These are phyloP conservation scores for Leccinum pellstonianum DNA, from an alignment of 768 basidiomycete genomes.

Conservation along the genomic window DNA sequence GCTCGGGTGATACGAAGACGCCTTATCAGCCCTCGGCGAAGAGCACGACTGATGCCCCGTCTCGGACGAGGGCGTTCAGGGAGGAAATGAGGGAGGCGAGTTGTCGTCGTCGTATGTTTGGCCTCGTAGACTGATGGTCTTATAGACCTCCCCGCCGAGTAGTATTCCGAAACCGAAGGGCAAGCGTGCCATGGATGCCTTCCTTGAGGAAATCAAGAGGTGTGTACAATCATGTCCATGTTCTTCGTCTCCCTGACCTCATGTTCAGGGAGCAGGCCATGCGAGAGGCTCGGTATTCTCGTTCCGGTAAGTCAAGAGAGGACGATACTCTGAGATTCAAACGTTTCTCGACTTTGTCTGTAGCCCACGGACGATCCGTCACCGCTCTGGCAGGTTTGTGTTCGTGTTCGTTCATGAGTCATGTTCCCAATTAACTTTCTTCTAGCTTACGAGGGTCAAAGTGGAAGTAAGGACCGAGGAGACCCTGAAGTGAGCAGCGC, in stretches of 20 bases:
- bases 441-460: slow-evolving; percentile 84
- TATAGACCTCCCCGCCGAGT: slow-evolving; percentile 57
- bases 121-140: slow-evolving; percentile 7
- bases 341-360: slow-evolving; percentile 3
- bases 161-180: slow-evolving; percentile 76
- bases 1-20: slow-evolving; percentile 40
- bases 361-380: slow-evolving; percentile 72
- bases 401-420: background rate
- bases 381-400: slow-evolving; percentile 84
- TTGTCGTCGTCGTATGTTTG: slow-evolving; percentile 9
- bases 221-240: slow-evolving; percentile 28
- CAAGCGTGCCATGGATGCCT: slow-evolving; percentile 93
- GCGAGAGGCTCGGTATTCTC: slow-evolving; percentile 80
- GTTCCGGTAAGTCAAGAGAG: slow-evolving; percentile 48
- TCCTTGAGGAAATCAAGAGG: slow-evolving; percentile 96
- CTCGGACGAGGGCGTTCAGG: slow-evolving; percentile 32
- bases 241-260: slow-evolving; percentile 1
- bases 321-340: background rate
- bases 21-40: slow-evolving; percentile 45
- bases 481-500: slow-evolving; percentile 69
- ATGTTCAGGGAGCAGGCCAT: slow-evolving; percentile 83
- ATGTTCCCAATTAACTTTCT: slow-evolving; percentile 3
- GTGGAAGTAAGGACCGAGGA: slow-evolving; percentile 85
- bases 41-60: slow-evolving; percentile 28
- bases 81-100: slow-evolving; percentile 36